A percentile compares a stretch with the other conserved stretches of the same genome.
phyloP scores from a whole-genome alignment of 176 grass and related monocot species.

The Hsuehochloa calcarea region DNA sequence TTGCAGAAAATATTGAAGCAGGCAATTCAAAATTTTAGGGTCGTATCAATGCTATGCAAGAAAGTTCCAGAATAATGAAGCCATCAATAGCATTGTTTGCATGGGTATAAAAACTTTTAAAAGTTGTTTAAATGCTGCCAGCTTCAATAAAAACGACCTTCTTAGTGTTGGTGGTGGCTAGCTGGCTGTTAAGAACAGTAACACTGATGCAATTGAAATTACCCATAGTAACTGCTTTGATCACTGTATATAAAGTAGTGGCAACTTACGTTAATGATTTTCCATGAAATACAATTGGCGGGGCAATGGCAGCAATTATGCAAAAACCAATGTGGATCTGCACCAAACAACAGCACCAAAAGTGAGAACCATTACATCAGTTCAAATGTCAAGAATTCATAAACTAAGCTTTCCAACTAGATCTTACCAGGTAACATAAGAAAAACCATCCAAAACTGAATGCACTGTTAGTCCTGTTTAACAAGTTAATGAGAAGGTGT shows the following conservation, averaged over 20 bases:
- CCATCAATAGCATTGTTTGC: background rate
- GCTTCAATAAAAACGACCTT: background rate
- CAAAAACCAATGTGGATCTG: constrained; percentile 89
- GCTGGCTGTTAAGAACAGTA: background rate
- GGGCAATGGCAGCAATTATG: constrained; percentile 96
- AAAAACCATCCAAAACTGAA: constrained; percentile 93
- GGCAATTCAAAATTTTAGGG: background rate
- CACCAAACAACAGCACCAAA: constrained; percentile 18
- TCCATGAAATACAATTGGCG: constrained; percentile 74
- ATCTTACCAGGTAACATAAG: constrained; percentile 74
- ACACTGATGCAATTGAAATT: background rate
- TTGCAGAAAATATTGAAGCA: background rate
- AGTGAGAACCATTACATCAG: background rate
- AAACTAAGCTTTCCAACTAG: background rate
- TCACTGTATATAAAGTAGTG: background rate
- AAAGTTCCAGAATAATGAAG: constrained; percentile 13
- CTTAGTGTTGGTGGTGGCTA: background rate
- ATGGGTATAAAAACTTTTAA: background rate
- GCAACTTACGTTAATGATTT: constrained; percentile 82
- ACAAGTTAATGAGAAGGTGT: constrained; percentile 13
- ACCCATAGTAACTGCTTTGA: background rate
- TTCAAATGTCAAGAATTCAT: background rate
- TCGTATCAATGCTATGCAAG: background rate
- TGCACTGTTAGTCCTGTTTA: constrained; percentile 78
- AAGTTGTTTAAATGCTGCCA: background rate